phyloP scores from a whole-genome alignment of 2,329 filamentous ascomycete genomes.

The Diaporthe australafricana region DNA sequence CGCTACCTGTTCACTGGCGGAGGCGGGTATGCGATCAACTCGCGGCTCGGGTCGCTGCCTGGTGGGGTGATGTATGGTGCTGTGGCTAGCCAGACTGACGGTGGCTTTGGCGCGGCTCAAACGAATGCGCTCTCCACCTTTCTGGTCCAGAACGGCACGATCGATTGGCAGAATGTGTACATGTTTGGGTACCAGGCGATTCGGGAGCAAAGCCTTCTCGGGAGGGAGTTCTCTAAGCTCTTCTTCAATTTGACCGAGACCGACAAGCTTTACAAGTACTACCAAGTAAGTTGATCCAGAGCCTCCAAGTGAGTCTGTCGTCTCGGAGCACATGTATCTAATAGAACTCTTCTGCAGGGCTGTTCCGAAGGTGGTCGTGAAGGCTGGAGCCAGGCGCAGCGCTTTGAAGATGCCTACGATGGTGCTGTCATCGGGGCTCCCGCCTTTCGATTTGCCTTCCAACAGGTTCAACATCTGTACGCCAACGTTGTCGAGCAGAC shows the following conservation, averaged over 20 bases:
- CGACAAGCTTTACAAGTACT: conserved; percentile 61
- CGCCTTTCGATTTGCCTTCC: conserved; percentile 55
- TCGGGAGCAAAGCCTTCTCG: conserved; percentile 62
- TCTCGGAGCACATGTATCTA: background rate
- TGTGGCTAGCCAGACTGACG: conserved; percentile 60
- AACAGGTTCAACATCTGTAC: conserved; percentile 43
- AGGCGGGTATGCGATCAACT: conserved; percentile 58
- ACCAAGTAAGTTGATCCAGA: conserved; percentile 48
- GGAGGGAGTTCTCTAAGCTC: conserved; percentile 54
- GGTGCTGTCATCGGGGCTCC: conserved; percentile 59
- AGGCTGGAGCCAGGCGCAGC: conserved; percentile 58
- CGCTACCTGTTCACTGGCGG: conserved; percentile 61
- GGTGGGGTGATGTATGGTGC: conserved; percentile 59
- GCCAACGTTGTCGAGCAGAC: conserved; percentile 52
- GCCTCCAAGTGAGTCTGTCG: too few species aligned
- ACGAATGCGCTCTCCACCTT: conserved; percentile 51
- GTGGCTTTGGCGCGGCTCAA: conserved; percentile 59
- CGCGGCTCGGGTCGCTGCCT: conserved; percentile 45
- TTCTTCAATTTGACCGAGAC: conserved; percentile 50
- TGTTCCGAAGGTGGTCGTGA: conserved; percentile 62
- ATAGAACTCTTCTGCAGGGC: conserved; percentile 43
- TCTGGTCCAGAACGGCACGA: conserved; percentile 59
- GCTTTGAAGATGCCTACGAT: conserved; percentile 54
- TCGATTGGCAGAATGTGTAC: conserved; percentile 62
- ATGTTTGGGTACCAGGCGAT: conserved; percentile 65